Conservation (phyloP, 441 rosid species). For the Codiaeum variegatum region DNA sequence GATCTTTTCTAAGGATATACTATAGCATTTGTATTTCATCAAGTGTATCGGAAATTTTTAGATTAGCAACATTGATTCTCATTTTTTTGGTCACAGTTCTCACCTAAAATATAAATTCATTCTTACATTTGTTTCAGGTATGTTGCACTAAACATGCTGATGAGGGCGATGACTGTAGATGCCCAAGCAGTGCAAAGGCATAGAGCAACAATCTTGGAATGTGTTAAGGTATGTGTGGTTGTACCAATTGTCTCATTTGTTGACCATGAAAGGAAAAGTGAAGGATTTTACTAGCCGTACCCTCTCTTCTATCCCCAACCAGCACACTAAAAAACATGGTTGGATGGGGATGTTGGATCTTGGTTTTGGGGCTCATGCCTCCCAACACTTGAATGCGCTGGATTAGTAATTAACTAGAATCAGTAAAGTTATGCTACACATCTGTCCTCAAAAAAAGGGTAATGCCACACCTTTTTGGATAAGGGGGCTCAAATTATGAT, state of each 20-base stretch:
- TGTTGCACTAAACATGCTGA: conserved; percentile 97
- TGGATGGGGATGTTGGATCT: too few relatives aligned
- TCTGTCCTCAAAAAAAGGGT: too few relatives aligned
- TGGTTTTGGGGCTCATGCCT: too few relatives aligned
- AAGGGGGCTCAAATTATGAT: background rate
- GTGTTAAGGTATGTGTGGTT: conserved; percentile 72
- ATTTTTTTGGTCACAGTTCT: background rate
- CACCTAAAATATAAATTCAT: background rate
- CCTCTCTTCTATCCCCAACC: too few relatives aligned
- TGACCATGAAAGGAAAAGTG: background rate
- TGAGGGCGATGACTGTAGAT: conserved; percentile 90
- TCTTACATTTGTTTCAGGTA: conserved; percentile 46
- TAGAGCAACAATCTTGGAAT: conserved; percentile 91
- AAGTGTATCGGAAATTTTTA: background rate
- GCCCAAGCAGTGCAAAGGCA: conserved; percentile 99
- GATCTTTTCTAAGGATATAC: background rate
- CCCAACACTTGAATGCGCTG: too few relatives aligned
- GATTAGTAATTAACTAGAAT: too few relatives aligned
- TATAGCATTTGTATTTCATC: background rate
- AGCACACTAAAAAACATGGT: too few relatives aligned
- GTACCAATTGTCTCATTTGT: background rate
- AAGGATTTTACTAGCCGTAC: background rate
- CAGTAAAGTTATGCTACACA: too few relatives aligned
- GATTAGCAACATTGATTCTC: background rate
- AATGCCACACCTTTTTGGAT: background rate